phyloP scores from a whole-genome alignment of 495 filamentous ascomycete genomes.

The Cercophora samala region DNA sequence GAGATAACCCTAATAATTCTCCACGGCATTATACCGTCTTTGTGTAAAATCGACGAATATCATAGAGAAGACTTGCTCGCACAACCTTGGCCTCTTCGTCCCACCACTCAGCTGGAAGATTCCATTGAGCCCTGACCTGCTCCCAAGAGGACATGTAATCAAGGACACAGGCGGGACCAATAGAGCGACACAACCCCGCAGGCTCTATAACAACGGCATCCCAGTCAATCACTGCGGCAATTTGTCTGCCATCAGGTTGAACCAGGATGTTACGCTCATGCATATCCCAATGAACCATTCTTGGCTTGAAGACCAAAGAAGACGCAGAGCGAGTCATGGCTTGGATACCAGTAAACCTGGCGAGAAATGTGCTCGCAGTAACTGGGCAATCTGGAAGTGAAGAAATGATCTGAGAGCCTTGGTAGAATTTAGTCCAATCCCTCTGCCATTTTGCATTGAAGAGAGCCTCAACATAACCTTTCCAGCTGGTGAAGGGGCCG shows the following conservation, averaged over 20 bases:
- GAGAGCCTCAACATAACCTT: neutral
- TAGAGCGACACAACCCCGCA: slow-evolving; percentile 4
- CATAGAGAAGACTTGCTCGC: neutral
- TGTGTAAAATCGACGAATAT: neutral
- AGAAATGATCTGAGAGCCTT: neutral
- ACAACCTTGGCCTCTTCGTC: neutral
- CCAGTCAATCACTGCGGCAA: slow-evolving; percentile 12
- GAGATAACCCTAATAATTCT: too few species aligned
- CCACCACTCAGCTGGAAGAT: neutral
- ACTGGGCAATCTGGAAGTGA: neutral
- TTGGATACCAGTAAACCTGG: neutral
- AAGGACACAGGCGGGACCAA: neutral
- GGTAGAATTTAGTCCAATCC: neutral
- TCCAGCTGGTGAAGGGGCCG: neutral
- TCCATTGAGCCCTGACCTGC: neutral
- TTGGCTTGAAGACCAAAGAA: neutral
- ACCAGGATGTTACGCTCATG: slow-evolving; percentile 7
- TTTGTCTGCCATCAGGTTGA: neutral
- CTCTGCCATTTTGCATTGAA: neutral
- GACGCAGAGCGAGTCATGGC: neutral
- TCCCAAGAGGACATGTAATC: neutral
- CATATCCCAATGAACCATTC: slow-evolving; percentile 7
- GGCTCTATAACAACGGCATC: slow-evolving; percentile 2
- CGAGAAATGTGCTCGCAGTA: neutral
- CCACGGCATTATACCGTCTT: neutral